Evolutionary conservation across 2,329 filamentous ascomycete genomes (phyloP).

Genomic region (Elsinoe perseae): DNA sequence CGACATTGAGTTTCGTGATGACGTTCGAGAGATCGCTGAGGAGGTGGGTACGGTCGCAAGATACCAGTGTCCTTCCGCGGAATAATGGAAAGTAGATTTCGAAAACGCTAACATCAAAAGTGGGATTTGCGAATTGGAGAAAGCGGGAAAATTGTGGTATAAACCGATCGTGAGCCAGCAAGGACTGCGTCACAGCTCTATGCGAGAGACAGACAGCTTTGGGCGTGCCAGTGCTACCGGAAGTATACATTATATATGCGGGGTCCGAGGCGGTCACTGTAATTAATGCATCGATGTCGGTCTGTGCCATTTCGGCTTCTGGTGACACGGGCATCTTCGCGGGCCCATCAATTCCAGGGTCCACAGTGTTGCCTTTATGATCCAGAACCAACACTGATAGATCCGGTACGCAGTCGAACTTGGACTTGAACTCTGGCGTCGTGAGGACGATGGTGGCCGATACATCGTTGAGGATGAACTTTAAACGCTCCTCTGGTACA

Average conservation of each 20-base stretch:
- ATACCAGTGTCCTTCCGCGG: conserved; percentile 64
- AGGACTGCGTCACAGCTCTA: conserved; percentile 67
- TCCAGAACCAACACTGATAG: conserved; percentile 39
- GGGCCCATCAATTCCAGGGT: not conserved
- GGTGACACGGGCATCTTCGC: not conserved
- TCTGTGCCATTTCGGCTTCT: not conserved
- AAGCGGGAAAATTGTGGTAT: conserved; percentile 72
- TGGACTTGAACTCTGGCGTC: conserved; percentile 40
- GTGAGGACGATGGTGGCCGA: conserved; percentile 62
- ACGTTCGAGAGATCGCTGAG: conserved; percentile 65
- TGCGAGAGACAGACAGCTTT: conserved; percentile 85
- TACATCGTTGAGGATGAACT: conserved; percentile 75
- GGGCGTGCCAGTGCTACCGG: conserved; percentile 78
- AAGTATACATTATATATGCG: conserved; percentile 91
- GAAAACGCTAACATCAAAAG: conserved; percentile 91
- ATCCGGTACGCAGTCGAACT: conserved; percentile 31
- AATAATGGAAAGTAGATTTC: conserved; percentile 87
- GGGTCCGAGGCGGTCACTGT: conserved; percentile 35
- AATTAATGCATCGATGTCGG: not conserved
- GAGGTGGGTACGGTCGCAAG: conserved; percentile 60
- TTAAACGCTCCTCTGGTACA: conserved; percentile 65
- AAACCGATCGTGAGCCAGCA: conserved; percentile 71
- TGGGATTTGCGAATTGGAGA: conserved; percentile 84
- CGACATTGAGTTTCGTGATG: conserved; percentile 59
- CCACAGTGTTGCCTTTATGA: conserved; percentile 18